A percentile compares a stretch with the other conserved stretches of the same genome.
These are phyloP conservation scores for Paecilomyces fulvus DNA, from an alignment of 2,329 filamentous ascomycete species.

Conservation along the genomic window DNA sequence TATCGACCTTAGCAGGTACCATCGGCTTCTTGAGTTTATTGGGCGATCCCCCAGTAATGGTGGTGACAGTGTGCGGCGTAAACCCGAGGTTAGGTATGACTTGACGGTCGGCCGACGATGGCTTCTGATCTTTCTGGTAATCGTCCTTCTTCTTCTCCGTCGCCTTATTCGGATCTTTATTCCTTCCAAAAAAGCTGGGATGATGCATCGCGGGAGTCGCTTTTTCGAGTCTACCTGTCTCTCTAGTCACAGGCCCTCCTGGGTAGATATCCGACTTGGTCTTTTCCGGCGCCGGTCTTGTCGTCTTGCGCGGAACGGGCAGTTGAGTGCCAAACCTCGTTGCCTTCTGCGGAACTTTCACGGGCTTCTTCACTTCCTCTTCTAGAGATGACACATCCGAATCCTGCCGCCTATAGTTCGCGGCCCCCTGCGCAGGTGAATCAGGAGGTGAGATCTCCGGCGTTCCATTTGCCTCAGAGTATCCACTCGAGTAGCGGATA, in stretches of 20 bases:
- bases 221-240: slow-evolving; percentile 46
- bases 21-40: not conserved
- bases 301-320: slow-evolving; percentile 17
- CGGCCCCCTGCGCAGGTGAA: slow-evolving; percentile 25
- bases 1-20: not conserved
- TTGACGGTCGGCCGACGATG: not conserved
- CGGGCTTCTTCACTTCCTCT: slow-evolving; percentile 11
- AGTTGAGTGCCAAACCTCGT: slow-evolving; percentile 19
- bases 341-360: slow-evolving; percentile 10
- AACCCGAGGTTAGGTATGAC: slow-evolving; percentile 7
- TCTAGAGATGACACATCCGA: slow-evolving; percentile 37
- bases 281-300: slow-evolving; percentile 38
- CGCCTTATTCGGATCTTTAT: slow-evolving; percentile 15
- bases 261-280: not conserved
- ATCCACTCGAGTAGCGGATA: slow-evolving; percentile 6
- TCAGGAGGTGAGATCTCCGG: slow-evolving; percentile 39
- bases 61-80: slow-evolving; percentile 23
- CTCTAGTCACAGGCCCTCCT: not conserved
- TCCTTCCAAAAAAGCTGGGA: slow-evolving; percentile 21
- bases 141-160: slow-evolving; percentile 1
- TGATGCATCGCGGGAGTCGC: slow-evolving; percentile 42
- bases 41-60: slow-evolving; percentile 17
- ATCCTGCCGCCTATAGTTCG: slow-evolving; percentile 13
- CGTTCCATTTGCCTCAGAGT: not conserved
- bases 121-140: slow-evolving; percentile 1